Percentiles rank a stretch among this genome's conserved stretches.
Evolutionary conservation across 768 basidiomycete species (phyloP).

Genomic region (Leccinum longicurvipes): DNA sequence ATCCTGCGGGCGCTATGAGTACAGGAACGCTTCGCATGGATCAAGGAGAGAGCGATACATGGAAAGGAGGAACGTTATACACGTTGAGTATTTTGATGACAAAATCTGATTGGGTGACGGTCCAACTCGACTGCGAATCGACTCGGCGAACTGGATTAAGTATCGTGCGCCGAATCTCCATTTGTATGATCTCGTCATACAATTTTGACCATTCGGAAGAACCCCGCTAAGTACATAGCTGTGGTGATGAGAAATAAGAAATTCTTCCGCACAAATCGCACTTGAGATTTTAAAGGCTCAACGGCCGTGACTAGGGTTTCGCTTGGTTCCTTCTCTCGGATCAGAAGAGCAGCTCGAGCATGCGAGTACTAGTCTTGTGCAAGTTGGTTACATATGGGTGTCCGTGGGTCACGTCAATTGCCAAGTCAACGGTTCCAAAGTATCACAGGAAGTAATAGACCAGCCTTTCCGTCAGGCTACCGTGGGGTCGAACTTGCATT

Average conservation of each 20-base stretch:
- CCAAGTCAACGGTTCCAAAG: conserved; percentile 23
- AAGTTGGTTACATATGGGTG: conserved; percentile 16
- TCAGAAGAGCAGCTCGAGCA: conserved; percentile 12
- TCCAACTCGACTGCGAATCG: conserved; percentile 11
- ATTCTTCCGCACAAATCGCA: conserved; percentile 22
- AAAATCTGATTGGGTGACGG: conserved; percentile 19
- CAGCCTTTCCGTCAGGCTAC: conserved; percentile 14
- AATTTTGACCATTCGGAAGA: conserved; percentile 18
- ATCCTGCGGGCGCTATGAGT: conserved; percentile 11
- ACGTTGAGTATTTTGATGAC: conserved; percentile 22
- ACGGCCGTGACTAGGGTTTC: conserved; percentile 20
- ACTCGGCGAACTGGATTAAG: conserved; percentile 27
- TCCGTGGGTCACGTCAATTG: conserved; percentile 24
- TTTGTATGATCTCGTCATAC: conserved; percentile 23
- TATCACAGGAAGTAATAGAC: conserved; percentile 17
- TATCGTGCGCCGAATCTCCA: conserved; percentile 29
- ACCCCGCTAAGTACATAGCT: conserved; percentile 15
- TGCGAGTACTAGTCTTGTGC: conserved; percentile 5
- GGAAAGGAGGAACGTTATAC: conserved; percentile 20
- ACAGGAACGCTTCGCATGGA: conserved; percentile 28
- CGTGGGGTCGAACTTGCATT: conserved; percentile 12
- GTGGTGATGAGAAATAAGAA: conserved; percentile 17
- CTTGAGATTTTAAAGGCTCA: conserved; percentile 23
- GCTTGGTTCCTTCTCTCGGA: conserved; percentile 20
- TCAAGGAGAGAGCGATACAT: conserved; percentile 17